Evolutionary conservation across 768 basidiomycete species (phyloP), one percentile per base, ranked within the genome.

Genomic region (Tricholomella constricta): DNA sequence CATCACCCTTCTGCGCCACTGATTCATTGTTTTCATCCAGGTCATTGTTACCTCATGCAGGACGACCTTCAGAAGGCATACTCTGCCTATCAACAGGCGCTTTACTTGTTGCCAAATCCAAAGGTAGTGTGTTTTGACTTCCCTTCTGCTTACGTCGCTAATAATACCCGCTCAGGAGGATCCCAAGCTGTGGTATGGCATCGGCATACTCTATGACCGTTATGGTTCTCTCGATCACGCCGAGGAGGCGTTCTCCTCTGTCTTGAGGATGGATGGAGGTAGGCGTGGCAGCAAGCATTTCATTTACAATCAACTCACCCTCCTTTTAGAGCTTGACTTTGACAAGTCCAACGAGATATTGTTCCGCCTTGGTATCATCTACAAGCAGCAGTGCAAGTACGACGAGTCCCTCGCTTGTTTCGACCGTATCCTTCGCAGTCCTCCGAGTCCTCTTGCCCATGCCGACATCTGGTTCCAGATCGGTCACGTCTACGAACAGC

Each of bases 401-500:
- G 75, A 84, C 2, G 90, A 94, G 11, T 90, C 87, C 10, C 79
- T 99, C 2, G 81, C 83, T 48, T 98, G 97, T 73, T 98, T 98
- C 76, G 91, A 95, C 65, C 91, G 91, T 66, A 98, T 99, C 58
- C 85, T 98, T 48, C 89, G 91, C 56, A 95, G 91, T 65, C 97
- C 97, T 3, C 97, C 96, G 29, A 88, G 86, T 58, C 97, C 97
- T 2, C 85, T 99, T 27, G 96, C 95, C 14, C 91, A 95, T 62
- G 91, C 94, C 51, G 97, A 99, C 62, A 98, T 99, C 58, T 98
- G 95, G 94, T 98, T 98, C 84, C 97, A 99, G 73, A 97, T 99
- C 55, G 97, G 97, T 2, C 97, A 98, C 65, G 96, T 98, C 17
- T 94, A 91, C 63, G 97, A 98, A 71, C 95, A 97, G 66, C 92